Conservation (phyloP, 2,329 filamentous ascomycete species). For the Penicillium sp. region DNA sequence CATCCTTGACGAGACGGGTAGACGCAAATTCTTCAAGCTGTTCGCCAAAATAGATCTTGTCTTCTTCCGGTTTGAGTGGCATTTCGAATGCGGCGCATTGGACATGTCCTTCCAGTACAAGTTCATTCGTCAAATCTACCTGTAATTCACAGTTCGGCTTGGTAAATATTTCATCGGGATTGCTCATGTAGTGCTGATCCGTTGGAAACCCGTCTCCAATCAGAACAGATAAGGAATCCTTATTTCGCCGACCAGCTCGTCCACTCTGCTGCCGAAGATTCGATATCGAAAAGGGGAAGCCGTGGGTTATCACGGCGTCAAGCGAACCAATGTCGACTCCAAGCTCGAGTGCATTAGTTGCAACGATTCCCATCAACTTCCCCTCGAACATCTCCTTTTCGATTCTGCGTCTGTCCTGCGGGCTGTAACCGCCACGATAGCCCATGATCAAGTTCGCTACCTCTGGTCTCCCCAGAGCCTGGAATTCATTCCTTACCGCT, state of each 20-base stretch:
- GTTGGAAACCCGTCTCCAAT: conserved; percentile 86
- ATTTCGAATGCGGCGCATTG: conserved; percentile 95
- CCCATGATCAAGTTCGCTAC: conserved; percentile 82
- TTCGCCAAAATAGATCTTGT: conserved; percentile 73
- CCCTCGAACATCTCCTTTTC: conserved; percentile 97
- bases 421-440: conserved; percentile 91
- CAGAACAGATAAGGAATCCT: conserved; percentile 84
- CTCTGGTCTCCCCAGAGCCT: conserved; percentile 67
- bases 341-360: conserved; percentile 86
- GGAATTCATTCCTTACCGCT: conserved; percentile 74
- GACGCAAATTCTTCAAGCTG: conserved; percentile 67
- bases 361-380: conserved; percentile 85
- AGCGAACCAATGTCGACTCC: conserved; percentile 93
- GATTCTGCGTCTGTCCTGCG: conserved; percentile 81
- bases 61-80: conserved; percentile 76
- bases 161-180: conserved; percentile 86
- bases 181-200: conserved; percentile 96
- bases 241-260: conserved; percentile 84
- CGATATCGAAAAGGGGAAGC: conserved; percentile 92
- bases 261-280: conserved; percentile 94
- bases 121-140: conserved; percentile 86
- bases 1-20: conserved; percentile 70
- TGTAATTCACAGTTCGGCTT: conserved; percentile 85
- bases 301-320: conserved; percentile 89
- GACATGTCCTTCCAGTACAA: conserved; percentile 87